A percentile compares a stretch with the other conserved stretches of the same genome.
These are phyloP conservation scores for Thalassia testudinum DNA, from an alignment of 116 monocot species.

Conservation along the genomic window DNA sequence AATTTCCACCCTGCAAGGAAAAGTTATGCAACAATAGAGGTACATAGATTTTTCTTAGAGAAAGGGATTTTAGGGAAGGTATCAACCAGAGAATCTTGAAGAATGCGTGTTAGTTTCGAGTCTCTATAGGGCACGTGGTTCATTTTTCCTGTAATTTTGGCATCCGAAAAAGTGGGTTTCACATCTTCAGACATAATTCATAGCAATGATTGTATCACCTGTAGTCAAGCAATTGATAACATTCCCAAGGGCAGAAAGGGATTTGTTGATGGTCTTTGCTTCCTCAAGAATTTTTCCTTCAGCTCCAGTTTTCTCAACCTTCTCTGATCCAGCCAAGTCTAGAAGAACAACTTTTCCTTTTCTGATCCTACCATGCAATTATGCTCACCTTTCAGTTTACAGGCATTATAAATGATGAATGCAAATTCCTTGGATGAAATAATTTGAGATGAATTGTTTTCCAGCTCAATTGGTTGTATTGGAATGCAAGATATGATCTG, in stretches of 20 bases:
- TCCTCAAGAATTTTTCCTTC: constrained; percentile 74
- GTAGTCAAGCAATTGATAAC: constrained; percentile 71
- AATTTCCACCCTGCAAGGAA: constrained; percentile 59
- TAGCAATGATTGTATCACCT: constrained; percentile 23
- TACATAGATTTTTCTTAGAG: not conserved
- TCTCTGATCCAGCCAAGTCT: constrained; percentile 85
- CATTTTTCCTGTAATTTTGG: constrained; percentile 29
- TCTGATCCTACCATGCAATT: no score
- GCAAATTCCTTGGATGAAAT: no score
- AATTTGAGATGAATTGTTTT: no score
- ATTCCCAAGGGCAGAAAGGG: constrained; percentile 80
- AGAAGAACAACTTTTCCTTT: constrained; percentile 76
- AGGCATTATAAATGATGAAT: no score
- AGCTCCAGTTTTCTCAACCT: constrained; percentile 86
- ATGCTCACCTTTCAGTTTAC: no score
- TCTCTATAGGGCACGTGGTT: constrained; percentile 78
- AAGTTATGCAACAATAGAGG: not conserved
- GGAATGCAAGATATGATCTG: no score
- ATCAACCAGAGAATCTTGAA: constrained; percentile 81
- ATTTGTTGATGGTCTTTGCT: constrained; percentile 83
- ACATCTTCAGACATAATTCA: not conserved
- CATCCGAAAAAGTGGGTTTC: not conserved
- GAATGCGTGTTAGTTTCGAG: constrained; percentile 80
- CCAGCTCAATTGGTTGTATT: no score
- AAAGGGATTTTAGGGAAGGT: not conserved